These are phyloP conservation scores for Biancaea sappan DNA, from an alignment of 306 rosid genomes.

Conservation along the genomic window DNA sequence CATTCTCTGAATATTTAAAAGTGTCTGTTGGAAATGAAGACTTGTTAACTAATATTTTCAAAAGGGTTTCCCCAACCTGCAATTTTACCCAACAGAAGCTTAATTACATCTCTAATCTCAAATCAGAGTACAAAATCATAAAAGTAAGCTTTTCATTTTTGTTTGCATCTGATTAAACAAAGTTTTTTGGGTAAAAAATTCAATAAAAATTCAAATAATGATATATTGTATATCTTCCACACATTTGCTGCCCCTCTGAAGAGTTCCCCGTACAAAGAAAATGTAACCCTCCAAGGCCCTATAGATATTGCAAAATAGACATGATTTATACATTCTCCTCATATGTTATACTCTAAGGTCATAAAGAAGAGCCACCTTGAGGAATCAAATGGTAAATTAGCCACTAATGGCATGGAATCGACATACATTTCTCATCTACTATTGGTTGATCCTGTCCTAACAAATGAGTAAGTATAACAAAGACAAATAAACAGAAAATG, in stretches of 20 bases:
- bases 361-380: not conserved
- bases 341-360: not conserved
- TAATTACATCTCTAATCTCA: constrained; percentile 5
- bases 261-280: not conserved
- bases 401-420: not conserved
- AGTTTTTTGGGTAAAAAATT: no score
- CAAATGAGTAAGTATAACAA: not conserved
- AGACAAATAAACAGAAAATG: not conserved
- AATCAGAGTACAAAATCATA: constrained; percentile 20
- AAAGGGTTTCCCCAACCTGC: constrained; percentile 94
- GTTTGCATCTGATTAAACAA: not conserved
- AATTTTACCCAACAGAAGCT: constrained; percentile 33
- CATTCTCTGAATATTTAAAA: constrained; percentile 41
- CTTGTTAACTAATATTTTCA: constrained; percentile 57
- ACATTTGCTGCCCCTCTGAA: not conserved
- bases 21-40: constrained; percentile 35
- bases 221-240: not conserved
- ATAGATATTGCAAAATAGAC: not conserved
- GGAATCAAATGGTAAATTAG: not conserved
- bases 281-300: not conserved
- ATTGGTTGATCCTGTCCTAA: not conserved
- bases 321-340: not conserved
- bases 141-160: not conserved
- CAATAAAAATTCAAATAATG: not conserved
- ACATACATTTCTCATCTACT: not conserved